Evolutionary conservation across 257 asterid genomes (phyloP), one percentile per base, ranked within the genome.

Genomic region (Perilla frutescens): DNA sequence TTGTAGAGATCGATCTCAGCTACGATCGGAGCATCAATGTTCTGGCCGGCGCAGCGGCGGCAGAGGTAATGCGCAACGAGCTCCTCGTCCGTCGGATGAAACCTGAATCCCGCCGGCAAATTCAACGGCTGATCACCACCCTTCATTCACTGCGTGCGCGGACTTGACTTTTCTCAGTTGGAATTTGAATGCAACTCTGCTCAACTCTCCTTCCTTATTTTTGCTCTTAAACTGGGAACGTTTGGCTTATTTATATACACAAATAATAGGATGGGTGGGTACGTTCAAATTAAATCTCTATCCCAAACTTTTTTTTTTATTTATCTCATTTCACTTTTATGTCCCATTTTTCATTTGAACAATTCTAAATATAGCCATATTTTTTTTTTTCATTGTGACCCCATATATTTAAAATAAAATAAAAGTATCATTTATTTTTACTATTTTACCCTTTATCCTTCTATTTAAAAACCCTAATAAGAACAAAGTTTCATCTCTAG

Each of bases 41-140:
- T 54, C 43, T 77, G 83, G 4, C 85, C 87, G 8, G 86, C 83
- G n/a, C 87, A 84, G 76, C 70, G 77, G 29, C 85, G 87, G 81
- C 87, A 82, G 62, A 82, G 87, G 45, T 84, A 84, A 77, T 82
- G 82, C 60, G 71, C 86, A n/a, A 84, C 89, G 3, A 84, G 72
- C 84, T 84, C 89, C 50, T 84, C 89, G 76, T 84, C 89, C 34
- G 89, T 82, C 7, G 89, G 88, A 77, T 84, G 88, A 76, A 84
- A 84, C 71, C 88, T 77, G 71, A 84, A 84, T 0, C 88, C 88
- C 41, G 89, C 87, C 56, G 89, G 89, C 56, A 84, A 77, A 71
- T 75, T 77, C 78, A 84, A 29, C 59, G 73, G 8, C 29, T 50
- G 56, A n/a, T n/a, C 77, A 55, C 70, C 84, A 61, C 84, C 76